phyloP scores from a whole-genome alignment of 202 grass and related monocot species.

The Miscanthus sacchariflorus region DNA sequence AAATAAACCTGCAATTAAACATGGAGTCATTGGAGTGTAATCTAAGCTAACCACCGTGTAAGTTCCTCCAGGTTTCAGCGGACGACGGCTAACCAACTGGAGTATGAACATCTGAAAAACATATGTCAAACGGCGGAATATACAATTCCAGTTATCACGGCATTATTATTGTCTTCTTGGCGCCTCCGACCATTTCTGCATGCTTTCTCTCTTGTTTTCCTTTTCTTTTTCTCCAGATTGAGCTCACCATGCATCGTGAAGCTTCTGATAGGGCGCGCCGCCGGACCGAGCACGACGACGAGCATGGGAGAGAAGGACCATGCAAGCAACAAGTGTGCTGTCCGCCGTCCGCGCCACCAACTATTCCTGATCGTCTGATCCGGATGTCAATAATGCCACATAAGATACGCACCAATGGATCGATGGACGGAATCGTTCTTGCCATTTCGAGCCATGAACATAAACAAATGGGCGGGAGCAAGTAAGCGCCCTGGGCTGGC shows the following conservation, averaged over 20 bases:
- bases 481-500: conserved; percentile 16
- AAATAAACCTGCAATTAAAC: neutral
- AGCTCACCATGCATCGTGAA: conserved; percentile 30
- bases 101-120: conserved; percentile 49
- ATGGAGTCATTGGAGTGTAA: neutral
- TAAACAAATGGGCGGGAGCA: conserved; percentile 32
- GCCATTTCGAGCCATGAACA: conserved; percentile 33
- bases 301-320: neutral
- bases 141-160: conserved; percentile 32
- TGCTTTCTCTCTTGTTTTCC: neutral
- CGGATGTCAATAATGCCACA: conserved; percentile 50
- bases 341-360: conserved; percentile 41
- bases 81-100: conserved; percentile 6
- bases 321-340: conserved; percentile 29
- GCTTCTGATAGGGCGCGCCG: conserved; percentile 3
- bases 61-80: neutral
- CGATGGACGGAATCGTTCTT: neutral
- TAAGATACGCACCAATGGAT: conserved; percentile 21
- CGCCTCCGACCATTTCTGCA: neutral
- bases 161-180: neutral
- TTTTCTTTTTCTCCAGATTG: neutral
- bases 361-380: conserved; percentile 32
- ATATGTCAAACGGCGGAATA: conserved; percentile 35
- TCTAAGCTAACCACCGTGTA: neutral
- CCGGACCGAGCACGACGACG: neutral